Percentiles rank a stretch among this genome's conserved stretches.
These are phyloP conservation scores for Stylonectria norvegica DNA, from an alignment of 2,329 filamentous ascomycete species.

Conservation along the genomic window DNA sequence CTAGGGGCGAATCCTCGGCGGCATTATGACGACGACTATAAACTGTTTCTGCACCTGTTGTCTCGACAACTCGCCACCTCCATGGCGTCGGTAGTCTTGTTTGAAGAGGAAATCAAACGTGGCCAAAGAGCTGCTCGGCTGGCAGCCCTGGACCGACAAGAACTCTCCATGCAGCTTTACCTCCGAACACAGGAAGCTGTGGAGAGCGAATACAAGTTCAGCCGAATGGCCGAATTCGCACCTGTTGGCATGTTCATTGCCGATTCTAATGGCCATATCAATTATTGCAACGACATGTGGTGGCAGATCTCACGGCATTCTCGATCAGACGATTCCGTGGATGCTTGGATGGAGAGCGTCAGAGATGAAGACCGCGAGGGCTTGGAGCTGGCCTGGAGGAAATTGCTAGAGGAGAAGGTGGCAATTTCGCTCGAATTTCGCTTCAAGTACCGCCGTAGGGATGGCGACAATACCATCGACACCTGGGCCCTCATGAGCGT, in stretches of 20 bases:
- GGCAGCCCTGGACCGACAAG: conserved; percentile 72
- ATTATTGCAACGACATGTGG: conserved; percentile 79
- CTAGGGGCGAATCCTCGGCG: conserved; percentile 75
- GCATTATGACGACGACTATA: conserved; percentile 78
- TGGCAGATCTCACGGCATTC: conserved; percentile 67
- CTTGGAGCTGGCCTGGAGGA: conserved; percentile 60
- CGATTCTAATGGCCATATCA: conserved; percentile 66
- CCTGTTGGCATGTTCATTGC: conserved; percentile 85
- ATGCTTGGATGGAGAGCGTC: conserved; percentile 71
- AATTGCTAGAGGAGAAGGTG: conserved; percentile 57
- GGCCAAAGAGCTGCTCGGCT: conserved; percentile 70
- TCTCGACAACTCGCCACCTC: conserved; percentile 75
- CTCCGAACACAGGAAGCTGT: conserved; percentile 59
- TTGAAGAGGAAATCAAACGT: conserved; percentile 77
- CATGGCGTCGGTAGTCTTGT: conserved; percentile 75
- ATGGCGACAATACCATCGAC: conserved; percentile 58
- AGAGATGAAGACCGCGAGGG: conserved; percentile 60
- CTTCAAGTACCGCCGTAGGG: conserved; percentile 66
- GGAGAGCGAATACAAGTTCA: conserved; percentile 74
- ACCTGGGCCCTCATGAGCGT: conserved; percentile 77
- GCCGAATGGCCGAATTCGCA: conserved; percentile 78
- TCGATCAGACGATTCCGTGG: conserved; percentile 53
- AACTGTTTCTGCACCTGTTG: conserved; percentile 70
- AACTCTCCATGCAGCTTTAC: conserved; percentile 71
- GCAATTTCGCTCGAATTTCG: conserved; percentile 70